These are phyloP conservation scores for Penicillium sp. DNA, from an alignment of 2,329 filamentous ascomycete genomes.

Conservation along the genomic window DNA sequence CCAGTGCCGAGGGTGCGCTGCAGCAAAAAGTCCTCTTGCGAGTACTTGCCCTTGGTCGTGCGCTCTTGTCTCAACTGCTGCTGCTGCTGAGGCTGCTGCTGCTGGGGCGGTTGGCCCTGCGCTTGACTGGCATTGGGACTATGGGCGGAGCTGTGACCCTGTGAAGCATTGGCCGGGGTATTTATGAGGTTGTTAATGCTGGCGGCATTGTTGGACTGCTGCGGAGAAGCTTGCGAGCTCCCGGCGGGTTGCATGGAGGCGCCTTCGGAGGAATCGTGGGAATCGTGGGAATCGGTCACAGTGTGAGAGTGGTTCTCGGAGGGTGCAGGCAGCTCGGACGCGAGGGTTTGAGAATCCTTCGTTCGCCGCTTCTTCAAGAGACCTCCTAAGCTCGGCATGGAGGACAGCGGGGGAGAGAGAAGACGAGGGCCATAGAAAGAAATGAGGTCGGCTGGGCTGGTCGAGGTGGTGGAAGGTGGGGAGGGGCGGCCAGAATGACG, in stretches of 20 bases:
- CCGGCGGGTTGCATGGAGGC: conserved; percentile 47
- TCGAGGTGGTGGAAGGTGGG: conserved; percentile 24
- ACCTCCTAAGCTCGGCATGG: conserved; percentile 87
- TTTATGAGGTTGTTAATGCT: conserved; percentile 87
- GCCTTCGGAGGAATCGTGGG: conserved; percentile 37
- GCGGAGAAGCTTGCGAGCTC: conserved; percentile 51
- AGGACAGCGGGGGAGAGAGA: conserved; percentile 36
- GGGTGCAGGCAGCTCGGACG: conserved; percentile 57
- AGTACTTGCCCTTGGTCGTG: conserved; percentile 96
- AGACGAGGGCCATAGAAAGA: conserved; percentile 32
- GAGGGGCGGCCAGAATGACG: conserved; percentile 37
- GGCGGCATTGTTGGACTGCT: conserved; percentile 70
- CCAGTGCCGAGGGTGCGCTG: conserved; percentile 92
- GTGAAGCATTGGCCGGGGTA: conserved; percentile 51
- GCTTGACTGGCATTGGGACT: conserved; percentile 30
- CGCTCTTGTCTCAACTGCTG: conserved; percentile 47
- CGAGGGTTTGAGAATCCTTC: conserved; percentile 73
- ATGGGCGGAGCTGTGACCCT: conserved; percentile 18
- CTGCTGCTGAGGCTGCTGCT: conserved; percentile 18
- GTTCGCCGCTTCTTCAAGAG: conserved; percentile 99
- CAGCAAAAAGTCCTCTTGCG: conserved; percentile 85
- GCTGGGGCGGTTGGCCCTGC: conserved; percentile 19
- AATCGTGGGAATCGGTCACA: conserved; percentile 30
- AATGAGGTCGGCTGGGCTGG: conserved; percentile 36
- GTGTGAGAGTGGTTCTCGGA: conserved; percentile 36